These are phyloP conservation scores for Diplodia intermedia DNA, from an alignment of 2,329 filamentous ascomycete species.

Conservation along the genomic window DNA sequence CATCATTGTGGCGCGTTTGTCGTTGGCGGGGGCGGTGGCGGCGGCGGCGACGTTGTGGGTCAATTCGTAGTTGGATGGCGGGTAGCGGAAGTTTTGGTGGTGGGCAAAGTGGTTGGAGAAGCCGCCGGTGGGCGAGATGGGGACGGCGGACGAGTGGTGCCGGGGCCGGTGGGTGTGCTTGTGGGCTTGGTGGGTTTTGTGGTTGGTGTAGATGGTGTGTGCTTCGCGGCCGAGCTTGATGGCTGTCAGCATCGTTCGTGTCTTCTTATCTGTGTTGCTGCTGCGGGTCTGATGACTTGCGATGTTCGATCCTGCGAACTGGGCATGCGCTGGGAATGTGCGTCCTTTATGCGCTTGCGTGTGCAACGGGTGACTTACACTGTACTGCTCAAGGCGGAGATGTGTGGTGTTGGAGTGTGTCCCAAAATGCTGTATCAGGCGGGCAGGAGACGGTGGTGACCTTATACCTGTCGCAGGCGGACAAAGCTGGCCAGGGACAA, in stretches of 20 bases:
- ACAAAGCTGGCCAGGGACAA: conserved; percentile 16
- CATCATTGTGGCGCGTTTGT: conserved; percentile 26
- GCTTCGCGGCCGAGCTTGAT: conserved; percentile 24
- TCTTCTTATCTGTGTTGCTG: neutral
- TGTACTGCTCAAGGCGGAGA: neutral
- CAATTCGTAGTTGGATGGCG: neutral
- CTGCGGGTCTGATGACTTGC: neutral
- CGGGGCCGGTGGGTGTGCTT: conserved; percentile 7
- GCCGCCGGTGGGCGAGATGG: conserved; percentile 9
- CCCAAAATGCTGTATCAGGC: neutral
- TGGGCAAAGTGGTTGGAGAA: conserved; percentile 3
- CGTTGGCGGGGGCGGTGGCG: neutral
- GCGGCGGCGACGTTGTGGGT: neutral
- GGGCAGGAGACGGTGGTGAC: neutral
- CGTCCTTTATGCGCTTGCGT: neutral
- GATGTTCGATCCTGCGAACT: conserved; percentile 16
- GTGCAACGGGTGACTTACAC: conserved; percentile 11
- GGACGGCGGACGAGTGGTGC: neutral
- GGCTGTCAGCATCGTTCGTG: conserved; percentile 17
- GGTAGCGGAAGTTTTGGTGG: conserved; percentile 7
- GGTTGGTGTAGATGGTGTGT: conserved; percentile 21
- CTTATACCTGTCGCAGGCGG: conserved; percentile 10
- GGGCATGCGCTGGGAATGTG: neutral
- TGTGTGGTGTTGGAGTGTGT: neutral
- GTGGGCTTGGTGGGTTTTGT: conserved; percentile 23